Base-by-base conservation (phyloP, 768 basidiomycete species). In the Leccinum incarnatum region DNA sequence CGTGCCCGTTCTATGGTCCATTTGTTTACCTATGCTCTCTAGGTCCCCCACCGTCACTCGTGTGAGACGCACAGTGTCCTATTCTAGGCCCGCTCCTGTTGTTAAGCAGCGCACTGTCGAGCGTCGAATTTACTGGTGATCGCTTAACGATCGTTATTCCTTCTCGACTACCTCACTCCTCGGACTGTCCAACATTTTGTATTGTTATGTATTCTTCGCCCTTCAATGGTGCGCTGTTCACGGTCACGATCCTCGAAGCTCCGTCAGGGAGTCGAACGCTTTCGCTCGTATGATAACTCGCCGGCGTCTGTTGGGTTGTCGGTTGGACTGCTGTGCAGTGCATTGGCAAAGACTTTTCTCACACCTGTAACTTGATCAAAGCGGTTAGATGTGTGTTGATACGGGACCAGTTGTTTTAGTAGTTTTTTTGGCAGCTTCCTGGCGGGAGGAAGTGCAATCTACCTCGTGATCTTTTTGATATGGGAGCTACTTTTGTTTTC, bases 1-100 rank as follows among this genome's bases (percentile, higher is more conserved):
- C 10, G 21, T 34, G 0, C 15, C 17, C 17, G 8, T 54, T 59
- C 3, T 54, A n/a, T 10, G 19, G 34, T 55, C 30, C 40, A 37
- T 27, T 36, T 12, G 21, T 59, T 65, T 42, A 62, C 55, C 30
- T 48, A 53, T 49, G 4, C 45, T n/a, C 12, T 46, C 50, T 57
- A 88, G 86, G 84, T 86, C 87, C 68, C 91, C 90, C n/a, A 78
- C 82, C 48, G 86, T 93, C 52, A 88, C 89, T 58, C 88, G 88
- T 62, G 84, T 93, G 56, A 83, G 80, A 67, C 87, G 91, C 62
- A 87, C 87, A 49, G 80, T 90, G 60, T 83, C 83, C 61, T 85
- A 85, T 75, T 67, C 77, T 51, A 81, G 79, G 56, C 81, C 82
- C 14, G 67, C 72, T 67, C 56, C 77, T 57, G 78, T 68, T 29